Evolutionary conservation across 192 early-diverging fungal species (phyloP), one percentile per base, ranked within the genome.

Genomic region (Coemansia sp.): DNA sequence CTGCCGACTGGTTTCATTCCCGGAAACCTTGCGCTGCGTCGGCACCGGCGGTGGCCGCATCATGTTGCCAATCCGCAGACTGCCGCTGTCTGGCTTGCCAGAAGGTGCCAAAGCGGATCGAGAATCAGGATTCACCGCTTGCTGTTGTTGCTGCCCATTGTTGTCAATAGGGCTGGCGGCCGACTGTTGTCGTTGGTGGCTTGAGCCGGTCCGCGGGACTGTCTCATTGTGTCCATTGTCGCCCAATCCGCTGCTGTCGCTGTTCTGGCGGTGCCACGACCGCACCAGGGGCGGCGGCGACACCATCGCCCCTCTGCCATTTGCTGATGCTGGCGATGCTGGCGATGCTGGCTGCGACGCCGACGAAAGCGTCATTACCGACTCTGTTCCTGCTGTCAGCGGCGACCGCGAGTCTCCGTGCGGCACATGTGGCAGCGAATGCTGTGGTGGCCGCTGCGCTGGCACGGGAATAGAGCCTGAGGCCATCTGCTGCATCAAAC

Each of bases 21-120:
- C 51, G 0, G 65, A 51, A 31, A 38, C 38, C 37, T 38, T 46
- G 52, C 60, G 54, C 46, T 53, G 66, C 26, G 20, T 36, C 12
- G 44, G 50, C 54, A n/a, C 53, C 40, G 66, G 23, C 25, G 64
- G 66, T 53, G 71, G 36, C 57, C 61, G 57, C 72, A 74, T 64
- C 54, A 74, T 74, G 66, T 58, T 52, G 42, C 72, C 72, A 47
- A 74, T 74, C 21, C 66, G 56, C 62, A 74, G 52, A 15, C 71
- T 66, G 54, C 62, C 47, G 42, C 37, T 17, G 55, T 47, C 54
- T 11, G 19, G 47, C 17, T 28, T 57, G 57, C 50, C 51, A 4
- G 46, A n/a, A 40, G 28, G 17, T 15, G 58, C 38, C 26, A 53
- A 25, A 14, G 20, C 25, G 9, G 64, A 57, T 64, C 62, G 50